Evolutionary conservation across 192 early-diverging fungal genomes (phyloP).

Genomic region (Linnemannia hyalina): DNA sequence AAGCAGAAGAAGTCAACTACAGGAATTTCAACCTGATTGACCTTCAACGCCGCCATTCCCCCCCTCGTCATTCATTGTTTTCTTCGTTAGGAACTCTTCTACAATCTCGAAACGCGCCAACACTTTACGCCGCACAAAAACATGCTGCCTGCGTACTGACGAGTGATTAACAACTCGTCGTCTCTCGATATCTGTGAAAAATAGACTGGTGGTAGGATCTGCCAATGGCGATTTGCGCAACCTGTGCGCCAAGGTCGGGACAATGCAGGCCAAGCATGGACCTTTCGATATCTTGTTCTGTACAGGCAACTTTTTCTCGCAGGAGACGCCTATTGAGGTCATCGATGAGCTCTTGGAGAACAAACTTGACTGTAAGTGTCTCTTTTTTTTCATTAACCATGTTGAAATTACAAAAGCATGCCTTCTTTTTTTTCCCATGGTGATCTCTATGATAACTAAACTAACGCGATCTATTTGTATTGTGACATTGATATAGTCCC

Average conservation of each 20-base stretch:
- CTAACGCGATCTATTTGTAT: not conserved
- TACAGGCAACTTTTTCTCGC: slow-evolving; percentile 85
- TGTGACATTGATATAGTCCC: slow-evolving; percentile 63
- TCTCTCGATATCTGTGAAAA: not conserved
- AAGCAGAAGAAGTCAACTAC: too few relatives aligned
- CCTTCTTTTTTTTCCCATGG: not conserved
- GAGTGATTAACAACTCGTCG: not conserved
- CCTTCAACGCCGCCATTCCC: not conserved
- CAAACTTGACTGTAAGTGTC: slow-evolving; percentile 58
- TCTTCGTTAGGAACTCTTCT: too few relatives aligned
- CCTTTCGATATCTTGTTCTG: slow-evolving; percentile 90
- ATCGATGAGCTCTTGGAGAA: slow-evolving; percentile 67
- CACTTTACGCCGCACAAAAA: too few relatives aligned
- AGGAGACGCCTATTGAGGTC: slow-evolving; percentile 60
- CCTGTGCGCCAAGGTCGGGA: slow-evolving; percentile 79
- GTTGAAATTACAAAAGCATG: too few relatives aligned
- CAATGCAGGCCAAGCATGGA: slow-evolving; percentile 84
- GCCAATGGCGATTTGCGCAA: slow-evolving; percentile 77
- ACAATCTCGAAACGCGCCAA: too few relatives aligned
- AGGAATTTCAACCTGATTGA: too few relatives aligned
- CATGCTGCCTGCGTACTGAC: too few relatives aligned
- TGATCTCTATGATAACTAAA: not conserved
- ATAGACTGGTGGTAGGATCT: slow-evolving; percentile 80
- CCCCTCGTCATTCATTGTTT: not conserved
- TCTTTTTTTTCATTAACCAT: not conserved